Base-by-base conservation (phyloP, 2,329 filamentous ascomycete species). In the Elsinoe australis region DNA sequence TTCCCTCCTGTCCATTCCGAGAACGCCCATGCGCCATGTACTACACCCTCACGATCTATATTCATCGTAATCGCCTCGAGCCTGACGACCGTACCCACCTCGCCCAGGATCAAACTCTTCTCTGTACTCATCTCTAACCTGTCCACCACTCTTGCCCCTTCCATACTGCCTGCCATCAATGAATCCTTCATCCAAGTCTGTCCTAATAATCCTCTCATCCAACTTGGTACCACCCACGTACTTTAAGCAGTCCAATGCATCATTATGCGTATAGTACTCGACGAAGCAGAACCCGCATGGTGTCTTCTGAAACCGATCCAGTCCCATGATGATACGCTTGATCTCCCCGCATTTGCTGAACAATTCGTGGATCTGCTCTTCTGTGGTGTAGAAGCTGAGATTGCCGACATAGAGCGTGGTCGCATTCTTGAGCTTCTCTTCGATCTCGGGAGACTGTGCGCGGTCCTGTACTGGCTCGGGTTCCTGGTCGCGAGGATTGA, bases 211-310 rank as follows among this genome's bases (percentile, higher is more conserved):
- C 58, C 92, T 82, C 74, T 98, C 92, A 66, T 98, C 92, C 36
- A 98, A 78, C 72, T 98, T 98, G 28, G 92, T 98, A 50, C 92
- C 92, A 49, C 92, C 92, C 60, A 98, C 83, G 65, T 96, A 98
- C 70, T 96, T 98, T 82, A 98, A 83, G 69, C 90, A 96, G 66
- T 98, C 92, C 42, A 98, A 76, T 6, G 92, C 92, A 66, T 98
- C 92, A 63, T 95, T 84, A 66, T 96, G 92, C 22, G 83, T 95
- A 72, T 95, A 96, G 71, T 98, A 98, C 70, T 98, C 92, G 61
- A 98, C 92, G 63, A 98, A 98, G 74, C 92, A 98, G 75, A 98
- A 98, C 32, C 92, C 92, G 68, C 92, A 98, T 1, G 92, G 92
- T 0, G 92, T 98, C 73, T 98, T 98, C 68, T 85, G 85, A 73